Evolutionary conservation across 768 basidiomycete species (phyloP).

Genomic region (Hericium rajendrae): DNA sequence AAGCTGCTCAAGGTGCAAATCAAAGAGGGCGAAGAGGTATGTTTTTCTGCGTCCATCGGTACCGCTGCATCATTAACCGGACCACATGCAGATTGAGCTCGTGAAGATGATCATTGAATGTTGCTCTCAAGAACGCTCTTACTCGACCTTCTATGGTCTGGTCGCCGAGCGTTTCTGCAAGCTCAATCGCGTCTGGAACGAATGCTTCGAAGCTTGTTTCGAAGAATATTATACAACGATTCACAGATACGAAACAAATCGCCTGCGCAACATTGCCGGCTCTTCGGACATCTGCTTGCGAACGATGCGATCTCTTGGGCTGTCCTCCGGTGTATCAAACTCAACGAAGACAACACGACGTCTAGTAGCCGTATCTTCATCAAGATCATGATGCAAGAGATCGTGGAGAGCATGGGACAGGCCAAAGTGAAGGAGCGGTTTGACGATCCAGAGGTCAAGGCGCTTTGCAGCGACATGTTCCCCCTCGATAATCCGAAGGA

Average conservation of each 20-base stretch:
- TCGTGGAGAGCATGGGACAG: conserved; percentile 90
- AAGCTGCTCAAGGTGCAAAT: conserved; percentile 92
- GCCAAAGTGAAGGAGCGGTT: conserved; percentile 83
- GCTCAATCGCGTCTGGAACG: conserved; percentile 91
- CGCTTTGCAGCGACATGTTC: conserved; percentile 78
- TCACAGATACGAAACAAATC: conserved; percentile 98
- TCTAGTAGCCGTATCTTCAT: conserved; percentile 93
- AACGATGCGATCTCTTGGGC: conserved; percentile 88
- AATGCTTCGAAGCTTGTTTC: conserved; percentile 82
- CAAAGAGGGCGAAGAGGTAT: conserved; percentile 87
- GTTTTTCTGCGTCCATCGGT: conserved; percentile 5
- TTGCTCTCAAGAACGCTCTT: conserved; percentile 98
- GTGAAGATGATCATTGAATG: conserved; percentile 99
- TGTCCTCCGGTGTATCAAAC: conserved; percentile 71
- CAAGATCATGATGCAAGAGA: conserved; percentile 93
- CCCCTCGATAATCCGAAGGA: conserved; percentile 95
- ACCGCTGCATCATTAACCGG: too few relatives aligned
- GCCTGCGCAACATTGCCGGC: conserved; percentile 94
- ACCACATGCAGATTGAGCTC: conserved; percentile 63
- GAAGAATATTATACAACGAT: conserved; percentile 88
- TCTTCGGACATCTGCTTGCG: conserved; percentile 88
- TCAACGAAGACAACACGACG: conserved; percentile 98
- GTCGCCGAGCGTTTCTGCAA: conserved; percentile 95
- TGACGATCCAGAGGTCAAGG: conserved; percentile 73
- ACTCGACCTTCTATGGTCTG: conserved; percentile 94